Evolutionary conservation across 2,329 filamentous ascomycete species (phyloP).

Genomic region (Dactylellina parvicollis): DNA sequence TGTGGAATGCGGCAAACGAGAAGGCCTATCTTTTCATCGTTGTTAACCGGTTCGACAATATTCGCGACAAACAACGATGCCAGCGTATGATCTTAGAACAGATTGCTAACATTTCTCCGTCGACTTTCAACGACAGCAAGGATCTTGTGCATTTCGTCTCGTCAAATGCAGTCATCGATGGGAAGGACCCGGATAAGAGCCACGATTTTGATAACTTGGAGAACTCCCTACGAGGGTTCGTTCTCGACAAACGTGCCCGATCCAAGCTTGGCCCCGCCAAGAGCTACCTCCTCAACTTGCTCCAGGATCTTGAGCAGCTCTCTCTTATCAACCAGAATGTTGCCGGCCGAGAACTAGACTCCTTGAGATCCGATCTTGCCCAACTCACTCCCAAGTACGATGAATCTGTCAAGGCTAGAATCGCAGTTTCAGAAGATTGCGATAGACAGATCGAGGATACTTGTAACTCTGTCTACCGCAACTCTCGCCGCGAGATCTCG

Average conservation of each 20-base stretch:
- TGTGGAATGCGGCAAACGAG: constrained; percentile 91
- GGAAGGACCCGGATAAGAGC: constrained; percentile 86
- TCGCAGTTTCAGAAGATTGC: constrained; percentile 81
- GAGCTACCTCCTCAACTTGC: constrained; percentile 92
- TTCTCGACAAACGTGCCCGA: constrained; percentile 91
- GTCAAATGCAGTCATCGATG: constrained; percentile 90
- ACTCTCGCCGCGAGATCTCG: constrained; percentile 79
- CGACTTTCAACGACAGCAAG: constrained; percentile 88
- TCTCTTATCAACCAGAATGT: constrained; percentile 89
- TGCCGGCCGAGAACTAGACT: constrained; percentile 82
- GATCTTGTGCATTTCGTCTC: constrained; percentile 98
- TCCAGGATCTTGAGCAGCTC: constrained; percentile 84
- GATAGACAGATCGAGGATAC: constrained; percentile 84
- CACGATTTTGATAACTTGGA: constrained; percentile 91
- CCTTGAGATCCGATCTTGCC: constrained; percentile 80
- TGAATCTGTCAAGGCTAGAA: constrained; percentile 79
- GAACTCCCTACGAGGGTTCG: constrained; percentile 86
- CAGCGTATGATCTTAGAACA: constrained; percentile 94
- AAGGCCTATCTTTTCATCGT: constrained; percentile 99
- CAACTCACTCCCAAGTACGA: constrained; percentile 87
- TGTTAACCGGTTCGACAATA: constrained; percentile 95
- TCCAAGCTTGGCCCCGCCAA: constrained; percentile 96
- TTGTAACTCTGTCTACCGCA: constrained; percentile 83
- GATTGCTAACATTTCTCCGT: constrained; percentile 84
- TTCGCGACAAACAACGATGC: constrained; percentile 88